A percentile compares a stretch with the other conserved stretches of the same genome.
Conservation (phyloP, 805 yeast species). For the Zygoascus flipseniorum region DNA sequence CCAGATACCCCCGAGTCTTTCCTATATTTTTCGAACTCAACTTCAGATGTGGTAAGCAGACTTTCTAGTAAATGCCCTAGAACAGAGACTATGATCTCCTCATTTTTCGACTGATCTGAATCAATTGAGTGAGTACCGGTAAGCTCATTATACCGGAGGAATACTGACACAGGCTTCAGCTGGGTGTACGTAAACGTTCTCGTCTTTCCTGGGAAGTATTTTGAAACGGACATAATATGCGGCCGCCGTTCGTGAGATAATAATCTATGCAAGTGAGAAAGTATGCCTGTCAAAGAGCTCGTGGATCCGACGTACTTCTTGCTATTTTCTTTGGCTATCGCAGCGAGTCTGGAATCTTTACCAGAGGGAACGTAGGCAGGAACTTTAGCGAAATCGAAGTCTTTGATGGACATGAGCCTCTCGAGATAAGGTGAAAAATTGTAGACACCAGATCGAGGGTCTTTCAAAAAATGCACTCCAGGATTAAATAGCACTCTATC, state of each 20-base stretch:
- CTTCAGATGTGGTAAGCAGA: conserved; percentile 53
- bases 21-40: conserved; percentile 40
- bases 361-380: conserved; percentile 58
- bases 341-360: conserved; percentile 46
- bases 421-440: conserved; percentile 59
- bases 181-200: conserved; percentile 38
- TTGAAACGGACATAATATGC: conserved; percentile 37
- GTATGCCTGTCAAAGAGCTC: conserved; percentile 71
- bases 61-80: conserved; percentile 78
- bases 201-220: conserved; percentile 31
- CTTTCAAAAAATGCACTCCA: conserved; percentile 67
- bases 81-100: conserved; percentile 58
- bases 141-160: conserved; percentile 41
- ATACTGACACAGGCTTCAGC: conserved; percentile 45
- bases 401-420: conserved; percentile 51
- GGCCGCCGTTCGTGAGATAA: conserved; percentile 54
- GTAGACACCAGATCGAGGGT: conserved; percentile 64
- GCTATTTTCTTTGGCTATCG: conserved; percentile 35
- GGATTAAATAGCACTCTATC: conserved; percentile 73
- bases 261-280: conserved; percentile 66
- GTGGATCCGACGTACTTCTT: conserved; percentile 65
- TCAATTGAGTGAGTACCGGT: conserved; percentile 53
- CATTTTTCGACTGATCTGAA: conserved; percentile 57
- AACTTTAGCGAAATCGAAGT: conserved; percentile 54
- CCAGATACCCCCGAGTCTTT: conserved; percentile 14